Conservation (phyloP, 768 basidiomycete genomes). For the Collybia mongolica region DNA sequence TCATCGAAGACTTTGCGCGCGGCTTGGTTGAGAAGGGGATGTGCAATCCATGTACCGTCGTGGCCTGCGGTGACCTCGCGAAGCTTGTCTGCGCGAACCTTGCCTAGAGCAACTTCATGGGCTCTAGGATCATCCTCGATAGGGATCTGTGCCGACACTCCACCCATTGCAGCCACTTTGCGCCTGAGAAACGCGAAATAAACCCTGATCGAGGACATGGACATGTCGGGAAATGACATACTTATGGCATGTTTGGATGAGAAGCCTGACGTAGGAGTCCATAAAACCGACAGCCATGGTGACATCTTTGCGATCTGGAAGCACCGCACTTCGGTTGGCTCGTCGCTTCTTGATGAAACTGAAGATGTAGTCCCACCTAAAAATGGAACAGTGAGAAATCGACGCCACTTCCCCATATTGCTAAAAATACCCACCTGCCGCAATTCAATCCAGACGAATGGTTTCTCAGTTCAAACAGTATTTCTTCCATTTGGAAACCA, state of each 20-base stretch:
- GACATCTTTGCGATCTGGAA: slow-evolving; percentile 95
- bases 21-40: slow-evolving; percentile 91
- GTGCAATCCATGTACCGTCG: slow-evolving; percentile 99
- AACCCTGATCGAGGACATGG: slow-evolving; percentile 4
- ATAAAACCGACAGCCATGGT: slow-evolving; percentile 99
- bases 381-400: slow-evolving; percentile 15
- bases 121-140: slow-evolving; percentile 93
- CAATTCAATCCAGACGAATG: slow-evolving; percentile 97
- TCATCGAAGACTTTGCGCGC: slow-evolving; percentile 89
- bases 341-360: slow-evolving; percentile 98
- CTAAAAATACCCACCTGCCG: slow-evolving; percentile 60
- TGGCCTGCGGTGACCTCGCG: slow-evolving; percentile 96
- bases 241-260: slow-evolving; percentile 99
- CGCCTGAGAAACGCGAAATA: slow-evolving; percentile 47
- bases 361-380: slow-evolving; percentile 92
- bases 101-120: slow-evolving; percentile 91
- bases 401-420: slow-evolving; percentile 6
- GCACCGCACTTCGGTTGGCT: slow-evolving; percentile 82
- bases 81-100: slow-evolving; percentile 92
- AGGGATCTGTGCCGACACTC: slow-evolving; percentile 99
- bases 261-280: slow-evolving; percentile 92
- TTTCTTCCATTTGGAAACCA: slow-evolving; percentile 99
- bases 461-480: slow-evolving; percentile 92
- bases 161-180: slow-evolving; percentile 99
- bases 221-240: slow-evolving; percentile 30